Base-by-base conservation (phyloP, 805 yeast species). In the Candida ortonii region DNA sequence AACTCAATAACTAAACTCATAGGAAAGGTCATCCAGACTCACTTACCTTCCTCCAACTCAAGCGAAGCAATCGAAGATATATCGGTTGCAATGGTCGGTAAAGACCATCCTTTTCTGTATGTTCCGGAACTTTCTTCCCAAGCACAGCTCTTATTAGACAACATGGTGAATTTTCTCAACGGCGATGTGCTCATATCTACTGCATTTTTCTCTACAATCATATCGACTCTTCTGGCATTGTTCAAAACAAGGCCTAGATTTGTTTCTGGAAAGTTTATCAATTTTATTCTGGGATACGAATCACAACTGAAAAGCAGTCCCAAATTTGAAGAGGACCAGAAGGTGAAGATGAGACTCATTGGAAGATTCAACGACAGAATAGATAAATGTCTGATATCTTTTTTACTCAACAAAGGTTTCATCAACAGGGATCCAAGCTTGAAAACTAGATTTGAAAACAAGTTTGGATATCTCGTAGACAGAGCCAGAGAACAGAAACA, bases 1-100 rank as follows among this genome's bases (percentile, higher is more conserved):
- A 61, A 84, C n/a, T 80, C 89, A 18, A 66, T 82, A n/a, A 64
- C 81, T 33, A 85, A 83, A 58, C 78, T 89, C 39, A 73, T 86
- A 8, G 76, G 76, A n/a, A 70, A 70, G 35, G 59, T 80, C 4
- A 67, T 80, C 10, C 64, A 68, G 22, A 69, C 73, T 1, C 87
- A 81, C 39, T 59, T 77, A 3, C 59, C 69, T 3, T 13, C 37
- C 5, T 34, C 44, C 5, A n/a, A 22, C 14, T 21, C 40, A 11
- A 36, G 28, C 11, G 44, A 39, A 6, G 22, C 14, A n/a, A 23
- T 33, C 6, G 30, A 47, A 15, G 70, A 67, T 24, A 67, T 71
- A 21, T 76, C 82, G 7, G 59, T 80, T 29, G 53, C 73, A 3
- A 56, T 67, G 36, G 77, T 78, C 3, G 67, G 68, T 14, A 57